Evolutionary conservation across 805 yeast species (phyloP).

Genomic region (Kurtzmaniella fragi): DNA sequence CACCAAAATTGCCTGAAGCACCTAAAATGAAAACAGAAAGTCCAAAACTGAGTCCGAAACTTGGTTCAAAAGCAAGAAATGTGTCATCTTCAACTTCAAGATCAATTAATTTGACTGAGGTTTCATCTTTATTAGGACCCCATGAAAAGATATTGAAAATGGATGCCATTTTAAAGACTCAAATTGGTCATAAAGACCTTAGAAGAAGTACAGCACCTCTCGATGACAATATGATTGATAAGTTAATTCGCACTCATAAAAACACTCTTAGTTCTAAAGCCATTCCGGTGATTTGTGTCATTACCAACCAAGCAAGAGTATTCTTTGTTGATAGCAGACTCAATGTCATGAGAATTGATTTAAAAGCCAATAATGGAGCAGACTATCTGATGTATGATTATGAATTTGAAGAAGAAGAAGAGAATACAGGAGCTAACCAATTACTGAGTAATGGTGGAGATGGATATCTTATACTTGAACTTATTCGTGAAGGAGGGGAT

Average conservation of each 20-base stretch:
- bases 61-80: too few relatives aligned
- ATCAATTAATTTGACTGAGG: constrained; percentile 12
- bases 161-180: constrained; percentile 35
- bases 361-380: constrained; percentile 36
- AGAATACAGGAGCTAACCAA: constrained; percentile 29
- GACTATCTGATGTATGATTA: constrained; percentile 75
- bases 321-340: constrained; percentile 32
- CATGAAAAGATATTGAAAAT: constrained; percentile 37
- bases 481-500: constrained; percentile 48
- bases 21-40: too few relatives aligned
- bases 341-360: constrained; percentile 33
- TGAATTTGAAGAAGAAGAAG: constrained; percentile 49
- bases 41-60: too few relatives aligned
- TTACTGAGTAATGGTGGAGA: constrained; percentile 10
- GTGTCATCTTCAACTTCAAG: constrained; percentile 1
- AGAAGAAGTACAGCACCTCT: constrained; percentile 14
- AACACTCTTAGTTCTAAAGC: constrained; percentile 15
- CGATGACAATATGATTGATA: constrained; percentile 28
- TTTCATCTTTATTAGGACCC: constrained; percentile 23
- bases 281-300: constrained; percentile 31
- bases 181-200: constrained; percentile 20
- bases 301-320: constrained; percentile 36
- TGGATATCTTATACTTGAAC: constrained; percentile 64
- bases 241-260: constrained; percentile 20
- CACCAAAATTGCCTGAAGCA: too few relatives aligned